These are phyloP conservation scores for Cyclaneusma minus DNA, from an alignment of 2,329 filamentous ascomycete genomes.

Conservation along the genomic window DNA sequence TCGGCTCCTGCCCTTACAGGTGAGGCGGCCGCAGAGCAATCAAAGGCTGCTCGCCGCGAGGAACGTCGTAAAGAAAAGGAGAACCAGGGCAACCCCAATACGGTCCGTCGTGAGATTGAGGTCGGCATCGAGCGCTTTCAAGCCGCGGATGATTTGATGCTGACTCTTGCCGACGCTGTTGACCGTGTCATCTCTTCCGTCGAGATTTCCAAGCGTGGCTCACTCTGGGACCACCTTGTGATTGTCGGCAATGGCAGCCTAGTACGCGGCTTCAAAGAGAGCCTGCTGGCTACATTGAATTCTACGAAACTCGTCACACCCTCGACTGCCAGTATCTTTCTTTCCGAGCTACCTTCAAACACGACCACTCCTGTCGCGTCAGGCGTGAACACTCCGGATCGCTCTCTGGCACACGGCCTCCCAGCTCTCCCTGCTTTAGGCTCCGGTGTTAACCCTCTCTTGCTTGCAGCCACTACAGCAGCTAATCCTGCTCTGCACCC, in stretches of 20 bases:
- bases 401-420: constrained; percentile 36
- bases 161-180: constrained; percentile 76
- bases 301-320: constrained; percentile 83
- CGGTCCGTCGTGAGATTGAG: constrained; percentile 52
- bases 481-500: constrained; percentile 18
- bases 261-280: constrained; percentile 69
- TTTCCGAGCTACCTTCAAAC: constrained; percentile 87
- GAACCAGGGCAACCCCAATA: constrained; percentile 26
- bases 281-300: constrained; percentile 64
- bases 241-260: constrained; percentile 78
- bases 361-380: constrained; percentile 83
- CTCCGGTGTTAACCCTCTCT: constrained; percentile 67
- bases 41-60: constrained; percentile 15
- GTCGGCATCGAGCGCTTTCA: constrained; percentile 63
- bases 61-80: constrained; percentile 15
- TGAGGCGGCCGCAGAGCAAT: constrained; percentile 9
- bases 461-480: constrained; percentile 78
- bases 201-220: constrained; percentile 65
- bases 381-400: constrained; percentile 78
- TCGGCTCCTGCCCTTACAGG: too few species aligned
- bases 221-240: constrained; percentile 84
- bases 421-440: too few species aligned
- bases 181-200: constrained; percentile 73
- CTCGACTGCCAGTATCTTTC: constrained; percentile 89
- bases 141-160: constrained; percentile 51